Percentiles rank a stretch among this genome's conserved stretches.
phyloP scores from a whole-genome alignment of 208 protist genomes.

The Chromosphaera perkinsii region DNA sequence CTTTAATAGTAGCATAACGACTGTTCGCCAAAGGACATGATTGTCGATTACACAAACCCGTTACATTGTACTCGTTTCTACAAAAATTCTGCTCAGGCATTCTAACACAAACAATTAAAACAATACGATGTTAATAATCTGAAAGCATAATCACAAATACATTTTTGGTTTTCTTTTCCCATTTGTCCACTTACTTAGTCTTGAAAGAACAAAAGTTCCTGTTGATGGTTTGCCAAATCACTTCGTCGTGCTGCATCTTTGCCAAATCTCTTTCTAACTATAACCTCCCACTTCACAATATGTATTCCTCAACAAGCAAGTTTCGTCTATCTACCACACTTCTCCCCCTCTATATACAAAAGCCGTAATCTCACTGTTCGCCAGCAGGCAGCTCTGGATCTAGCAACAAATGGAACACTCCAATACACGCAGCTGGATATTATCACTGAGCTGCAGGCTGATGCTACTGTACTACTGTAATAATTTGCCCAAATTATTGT shows the following conservation, averaged over 20 bases:
- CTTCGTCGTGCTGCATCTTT: constrained; percentile 63
- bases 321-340: too few relatives aligned
- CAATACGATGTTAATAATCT: background rate
- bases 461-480: too few relatives aligned
- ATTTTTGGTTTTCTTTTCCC: background rate
- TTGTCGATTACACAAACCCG: constrained; percentile 88
- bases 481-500: too few relatives aligned
- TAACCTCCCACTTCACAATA: too few relatives aligned
- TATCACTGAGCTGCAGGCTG: too few relatives aligned
- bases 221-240: constrained; percentile 80
- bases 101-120: constrained; percentile 30
- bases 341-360: too few relatives aligned
- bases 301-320: too few relatives aligned
- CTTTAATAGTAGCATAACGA: constrained; percentile 93
- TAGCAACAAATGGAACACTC: too few relatives aligned
- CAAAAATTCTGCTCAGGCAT: constrained; percentile 85
- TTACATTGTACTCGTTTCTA: constrained; percentile 95
- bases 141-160: background rate
- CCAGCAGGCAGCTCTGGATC: too few relatives aligned
- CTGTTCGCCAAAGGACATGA: constrained; percentile 96
- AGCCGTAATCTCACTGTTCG: too few relatives aligned
- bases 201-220: constrained; percentile 77
- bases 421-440: too few relatives aligned
- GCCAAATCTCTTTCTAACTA: too few relatives aligned
- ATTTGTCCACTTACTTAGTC: constrained; percentile 44